Base-by-base conservation (phyloP, 495 filamentous ascomycete genomes). In the Cairneyella variabilis region DNA sequence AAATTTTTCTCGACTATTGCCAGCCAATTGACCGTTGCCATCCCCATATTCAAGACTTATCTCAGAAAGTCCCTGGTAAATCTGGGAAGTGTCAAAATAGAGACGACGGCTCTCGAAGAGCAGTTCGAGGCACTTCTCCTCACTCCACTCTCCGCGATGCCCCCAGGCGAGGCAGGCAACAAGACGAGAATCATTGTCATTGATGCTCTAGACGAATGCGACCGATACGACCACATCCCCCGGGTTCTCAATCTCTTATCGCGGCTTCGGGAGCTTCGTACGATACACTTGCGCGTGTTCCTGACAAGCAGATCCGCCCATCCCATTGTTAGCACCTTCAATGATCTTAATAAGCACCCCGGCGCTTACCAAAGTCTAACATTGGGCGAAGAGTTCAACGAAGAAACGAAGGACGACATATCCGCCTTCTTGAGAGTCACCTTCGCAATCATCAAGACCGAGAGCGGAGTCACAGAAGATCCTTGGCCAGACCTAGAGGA, bases 191-290 rank as follows among this genome's bases (percentile, higher is more conserved):
- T 64, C 1, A 50, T 64, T 17, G 36, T 51, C 5, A 28, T 51
- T 37, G 59, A 64, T 45, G 59, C 60, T 0, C 40, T 64, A 2
- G 61, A 64, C 48, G 54, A 64, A 36, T 64, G 59, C 39, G 54
- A 61, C 6, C 23, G 48, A n/a, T 37, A 59, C 3, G 37, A 59
- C n/a, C 16, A 53, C 26, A 46, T 54, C 11, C 2, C 10, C 9
- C 5, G 20, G 14, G 17, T 49, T 10, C 2, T 36, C n/a, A 1
- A 10, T 2, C 30, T 36, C 17, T 81, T 74, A 75, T n/a, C n/a
- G n/a, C n/a, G n/a, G n/a, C n/a, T n/a, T n/a, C n/a, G n/a, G n/a
- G n/a, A n/a, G n/a, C 75, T 71, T 9, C 64, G 63, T 2, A 25
- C 64, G 20, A 32, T 60, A 3, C 28, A 42, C 3, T 55, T 74